Percentiles rank a stretch among this genome's conserved stretches.
Conservation (phyloP, 1,284 basidiomycete genomes). For the Cutaneotrichosporon sp. region DNA sequence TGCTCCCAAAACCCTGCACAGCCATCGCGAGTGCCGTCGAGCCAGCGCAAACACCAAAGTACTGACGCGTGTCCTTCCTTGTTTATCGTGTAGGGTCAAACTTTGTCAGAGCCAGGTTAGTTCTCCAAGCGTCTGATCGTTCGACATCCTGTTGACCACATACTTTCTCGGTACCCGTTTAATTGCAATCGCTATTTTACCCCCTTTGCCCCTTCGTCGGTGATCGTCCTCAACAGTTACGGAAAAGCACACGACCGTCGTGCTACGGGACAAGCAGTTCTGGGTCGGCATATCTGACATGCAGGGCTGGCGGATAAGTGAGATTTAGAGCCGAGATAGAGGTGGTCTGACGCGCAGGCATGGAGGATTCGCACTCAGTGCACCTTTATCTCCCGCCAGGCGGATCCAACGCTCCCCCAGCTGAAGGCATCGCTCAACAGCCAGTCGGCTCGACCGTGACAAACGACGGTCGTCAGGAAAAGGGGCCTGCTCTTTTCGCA, state of each 20-base stretch:
- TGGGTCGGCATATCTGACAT: slow-evolving; percentile 87
- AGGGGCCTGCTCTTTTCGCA: slow-evolving; percentile 71
- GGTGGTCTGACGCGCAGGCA: slow-evolving; percentile 50
- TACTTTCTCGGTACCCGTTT: slow-evolving; percentile 4
- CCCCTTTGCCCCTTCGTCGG: not conserved
- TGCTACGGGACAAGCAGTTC: slow-evolving; percentile 67
- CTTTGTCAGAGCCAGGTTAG: slow-evolving; percentile 48
- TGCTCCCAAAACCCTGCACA: no score
- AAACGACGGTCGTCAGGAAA: slow-evolving; percentile 55
- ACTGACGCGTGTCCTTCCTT: slow-evolving; percentile 8
- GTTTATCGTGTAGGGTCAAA: slow-evolving; percentile 42
- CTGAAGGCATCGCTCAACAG: slow-evolving; percentile 52
- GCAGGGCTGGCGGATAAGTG: slow-evolving; percentile 99
- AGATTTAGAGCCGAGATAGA: slow-evolving; percentile 46
- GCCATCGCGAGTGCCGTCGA: no score
- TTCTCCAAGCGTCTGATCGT: slow-evolving; percentile 1
- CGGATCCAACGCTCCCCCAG: slow-evolving; percentile 29
- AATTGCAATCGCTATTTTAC: not conserved
- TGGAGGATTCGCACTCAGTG: slow-evolving; percentile 97
- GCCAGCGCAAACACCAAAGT: no score
- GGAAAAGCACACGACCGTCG: slow-evolving; percentile 75
- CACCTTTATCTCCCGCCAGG: slow-evolving; percentile 55
- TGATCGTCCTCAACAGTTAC: slow-evolving; percentile 59
- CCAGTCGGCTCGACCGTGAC: slow-evolving; percentile 47
- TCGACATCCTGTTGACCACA: not conserved